Percentiles rank a stretch among this genome's conserved stretches.
These are phyloP conservation scores for Amauroascus verrucosus DNA, from an alignment of 2,329 filamentous ascomycete species.

Conservation along the genomic window DNA sequence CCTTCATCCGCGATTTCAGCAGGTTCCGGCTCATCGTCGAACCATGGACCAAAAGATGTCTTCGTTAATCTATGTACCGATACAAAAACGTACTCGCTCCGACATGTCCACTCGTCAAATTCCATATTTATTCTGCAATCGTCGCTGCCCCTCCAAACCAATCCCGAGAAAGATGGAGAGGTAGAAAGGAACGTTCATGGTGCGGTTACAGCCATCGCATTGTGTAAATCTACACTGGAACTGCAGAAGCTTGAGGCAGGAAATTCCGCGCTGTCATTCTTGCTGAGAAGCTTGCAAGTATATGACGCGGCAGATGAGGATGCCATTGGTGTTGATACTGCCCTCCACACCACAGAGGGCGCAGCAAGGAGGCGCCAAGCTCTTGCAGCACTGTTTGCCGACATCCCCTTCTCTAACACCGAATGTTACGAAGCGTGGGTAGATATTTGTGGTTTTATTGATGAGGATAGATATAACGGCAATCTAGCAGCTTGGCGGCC, in stretches of 20 bases:
- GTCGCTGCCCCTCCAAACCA: conserved; percentile 11
- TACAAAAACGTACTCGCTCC: conserved; percentile 48
- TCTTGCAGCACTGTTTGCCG: conserved; percentile 36
- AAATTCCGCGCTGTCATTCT: conserved; percentile 24
- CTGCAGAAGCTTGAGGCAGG: conserved; percentile 28
- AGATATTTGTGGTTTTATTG: conserved; percentile 45
- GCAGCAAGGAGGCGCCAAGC: conserved; percentile 21
- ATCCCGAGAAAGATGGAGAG: conserved; percentile 14
- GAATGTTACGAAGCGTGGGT: conserved; percentile 45
- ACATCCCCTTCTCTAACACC: conserved; percentile 44
- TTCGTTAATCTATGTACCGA: conserved; percentile 51
- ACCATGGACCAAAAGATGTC: conserved; percentile 23
- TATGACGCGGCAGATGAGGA: conserved; percentile 20
- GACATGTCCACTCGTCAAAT: conserved; percentile 57
- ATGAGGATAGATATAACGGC: conserved; percentile 17
- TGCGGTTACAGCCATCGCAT: conserved; percentile 34
- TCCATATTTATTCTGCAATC: conserved; percentile 47
- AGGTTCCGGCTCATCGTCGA: conserved; percentile 10
- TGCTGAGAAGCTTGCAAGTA: conserved; percentile 24
- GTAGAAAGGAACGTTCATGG: conserved; percentile 12
- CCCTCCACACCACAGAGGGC: conserved; percentile 11
- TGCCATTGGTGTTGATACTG: conserved; percentile 13
- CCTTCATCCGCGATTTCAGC: conserved; percentile 12
- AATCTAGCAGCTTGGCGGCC: conserved; percentile 35
- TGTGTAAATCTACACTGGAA: conserved; percentile 39